Base-by-base conservation (phyloP, 768 basidiomycete genomes). In the Lactarius sp. region DNA sequence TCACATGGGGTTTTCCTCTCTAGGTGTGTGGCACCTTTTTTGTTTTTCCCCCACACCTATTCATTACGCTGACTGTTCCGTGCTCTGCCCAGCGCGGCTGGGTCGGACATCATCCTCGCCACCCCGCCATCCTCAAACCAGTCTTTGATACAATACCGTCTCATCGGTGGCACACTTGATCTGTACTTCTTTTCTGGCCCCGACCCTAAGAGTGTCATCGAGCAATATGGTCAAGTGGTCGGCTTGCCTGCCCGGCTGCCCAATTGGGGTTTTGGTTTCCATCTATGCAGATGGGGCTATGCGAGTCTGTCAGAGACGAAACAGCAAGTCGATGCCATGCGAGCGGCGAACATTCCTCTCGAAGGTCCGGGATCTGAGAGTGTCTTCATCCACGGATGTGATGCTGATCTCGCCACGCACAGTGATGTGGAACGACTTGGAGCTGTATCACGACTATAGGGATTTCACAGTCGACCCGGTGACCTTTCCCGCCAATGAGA, bases 391-490 rank as follows among this genome's bases (percentile, higher is more conserved):
- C 31, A 56, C 22, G 10, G 9, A 13, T 20, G 36, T 51, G 53
- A 33, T 31, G 59, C 60, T 60, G 47, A 49, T 31, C 33, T 10
- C 13, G 33, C 18, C 22, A n/a, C 59, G 20, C 41, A 86, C 41
- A 86, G 86, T 84, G 50, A 87, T 87, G 80, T 90, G 88, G 88
- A 88, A 86, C 69, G 88, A 89, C 67, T 87, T 90, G 64, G 87
- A 90, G 73, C 65, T 89, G 57, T 89, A 87, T 67, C 83, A 87
- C 67, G 82, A 85, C 33, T 76, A 80, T 41, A 79, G 88, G 16
- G 87, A 87, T 72, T 88, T 88, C 66, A 90, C 88, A 5, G 73
- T 80, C 7, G 87, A 88, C 70, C 86, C 86, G 13, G 79, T 83
- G 34, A 80, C 76, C 50, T 90, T 83, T 76, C 83, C 87, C 6